A percentile compares a stretch with the other conserved stretches of the same genome.
Conservation (phyloP, 1,284 basidiomycete species). For the Peniophora sp. region DNA sequence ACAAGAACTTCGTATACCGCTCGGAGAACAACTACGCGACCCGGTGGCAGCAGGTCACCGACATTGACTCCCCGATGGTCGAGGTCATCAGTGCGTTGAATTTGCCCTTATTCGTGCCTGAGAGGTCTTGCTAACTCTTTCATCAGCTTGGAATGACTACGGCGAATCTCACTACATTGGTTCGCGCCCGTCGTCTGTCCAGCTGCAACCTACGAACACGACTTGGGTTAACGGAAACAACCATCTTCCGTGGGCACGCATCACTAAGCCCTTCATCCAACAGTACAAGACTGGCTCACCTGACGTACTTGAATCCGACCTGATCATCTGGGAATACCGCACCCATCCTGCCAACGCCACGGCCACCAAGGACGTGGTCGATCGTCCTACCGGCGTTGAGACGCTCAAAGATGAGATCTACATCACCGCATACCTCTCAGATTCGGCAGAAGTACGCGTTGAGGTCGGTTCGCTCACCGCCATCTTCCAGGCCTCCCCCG, state of each 20-base stretch:
- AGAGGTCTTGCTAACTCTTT: conserved; percentile 41
- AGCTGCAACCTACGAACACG: conserved; percentile 43
- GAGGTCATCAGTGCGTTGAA: conserved; percentile 49
- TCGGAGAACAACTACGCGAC: conserved; percentile 65
- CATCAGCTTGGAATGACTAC: conserved; percentile 39
- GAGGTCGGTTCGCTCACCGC: too few relatives aligned
- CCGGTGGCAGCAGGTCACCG: conserved; percentile 70
- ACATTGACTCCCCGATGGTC: conserved; percentile 44
- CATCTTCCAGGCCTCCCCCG: too few relatives aligned
- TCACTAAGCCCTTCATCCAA: too few relatives aligned
- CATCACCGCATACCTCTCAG: too few relatives aligned
- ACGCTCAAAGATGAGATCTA: too few relatives aligned
- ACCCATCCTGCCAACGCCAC: too few relatives aligned
- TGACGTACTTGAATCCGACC: too few relatives aligned
- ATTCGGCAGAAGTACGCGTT: too few relatives aligned
- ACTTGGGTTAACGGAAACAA: conserved; percentile 27
- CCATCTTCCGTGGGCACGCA: conserved; percentile 11
- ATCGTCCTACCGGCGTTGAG: too few relatives aligned
- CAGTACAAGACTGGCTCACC: too few relatives aligned
- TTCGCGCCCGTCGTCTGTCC: conserved; percentile 40
- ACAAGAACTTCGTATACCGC: conserved; percentile 68
- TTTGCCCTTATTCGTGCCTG: conserved; percentile 38
- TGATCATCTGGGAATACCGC: too few relatives aligned
- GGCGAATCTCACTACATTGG: conserved; percentile 37
- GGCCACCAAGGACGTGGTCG: too few relatives aligned